phyloP scores from a whole-genome alignment of 768 basidiomycete genomes.

The Tulasnella calospora region DNA sequence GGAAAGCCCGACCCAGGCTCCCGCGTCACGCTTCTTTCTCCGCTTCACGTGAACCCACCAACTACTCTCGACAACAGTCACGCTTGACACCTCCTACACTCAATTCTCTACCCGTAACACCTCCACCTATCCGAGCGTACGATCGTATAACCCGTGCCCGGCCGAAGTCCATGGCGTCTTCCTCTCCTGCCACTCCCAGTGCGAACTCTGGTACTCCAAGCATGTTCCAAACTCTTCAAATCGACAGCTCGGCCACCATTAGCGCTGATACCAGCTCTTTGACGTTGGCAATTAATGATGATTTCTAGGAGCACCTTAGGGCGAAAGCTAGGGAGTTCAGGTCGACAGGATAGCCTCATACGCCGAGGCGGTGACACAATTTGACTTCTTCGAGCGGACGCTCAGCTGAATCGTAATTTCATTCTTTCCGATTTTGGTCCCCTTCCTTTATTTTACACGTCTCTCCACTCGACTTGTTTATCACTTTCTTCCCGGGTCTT shows the following conservation, averaged over 20 bases:
- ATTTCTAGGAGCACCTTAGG: not conserved
- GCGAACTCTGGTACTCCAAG: not conserved
- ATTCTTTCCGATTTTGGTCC: not conserved
- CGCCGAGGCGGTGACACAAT: not conserved
- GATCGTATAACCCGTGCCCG: slow-evolving; percentile 10
- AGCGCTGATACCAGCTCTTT: not conserved
- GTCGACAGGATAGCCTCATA: not conserved
- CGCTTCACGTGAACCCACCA: not conserved
- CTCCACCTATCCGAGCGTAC: not conserved
- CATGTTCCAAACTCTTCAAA: not conserved
- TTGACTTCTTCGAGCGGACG: not conserved
- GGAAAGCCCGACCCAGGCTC: not conserved
- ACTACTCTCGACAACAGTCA: not conserved
- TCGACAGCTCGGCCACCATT: not conserved
- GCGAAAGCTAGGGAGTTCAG: slow-evolving; percentile 9
- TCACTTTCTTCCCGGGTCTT: not conserved
- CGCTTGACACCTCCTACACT: not conserved
- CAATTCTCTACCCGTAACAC: slow-evolving; percentile 5
- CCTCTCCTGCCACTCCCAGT: not conserved
- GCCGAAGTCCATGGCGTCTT: not conserved
- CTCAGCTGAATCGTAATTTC: not conserved
- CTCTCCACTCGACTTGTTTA: not conserved
- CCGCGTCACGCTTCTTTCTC: not conserved
- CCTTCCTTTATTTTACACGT: not conserved
- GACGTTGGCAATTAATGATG: not conserved